Conservation (phyloP, 2,329 filamentous ascomycete species). For the Trichoderma atroviride region DNA sequence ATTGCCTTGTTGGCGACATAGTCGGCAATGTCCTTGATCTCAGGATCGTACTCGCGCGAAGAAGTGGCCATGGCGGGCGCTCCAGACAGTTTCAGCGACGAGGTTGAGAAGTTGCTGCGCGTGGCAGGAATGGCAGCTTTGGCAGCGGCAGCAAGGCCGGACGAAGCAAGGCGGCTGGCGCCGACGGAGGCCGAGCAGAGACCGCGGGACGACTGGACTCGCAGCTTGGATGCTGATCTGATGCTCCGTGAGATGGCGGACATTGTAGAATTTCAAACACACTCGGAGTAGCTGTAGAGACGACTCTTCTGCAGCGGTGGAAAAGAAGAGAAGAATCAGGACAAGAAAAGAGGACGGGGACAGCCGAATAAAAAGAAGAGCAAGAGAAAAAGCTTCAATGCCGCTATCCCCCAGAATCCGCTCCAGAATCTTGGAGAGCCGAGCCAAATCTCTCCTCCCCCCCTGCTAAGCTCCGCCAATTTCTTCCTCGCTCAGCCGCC, state of each 20-base stretch:
- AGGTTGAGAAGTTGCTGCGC: constrained; percentile 53
- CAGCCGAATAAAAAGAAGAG: background rate
- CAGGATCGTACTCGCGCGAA: constrained; percentile 75
- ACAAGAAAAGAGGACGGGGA: background rate
- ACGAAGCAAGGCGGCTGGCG: constrained; percentile 35
- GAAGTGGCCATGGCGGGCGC: constrained; percentile 55
- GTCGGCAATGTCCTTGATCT: constrained; percentile 91
- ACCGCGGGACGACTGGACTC: constrained; percentile 44
- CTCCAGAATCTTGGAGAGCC: background rate
- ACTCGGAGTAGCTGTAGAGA: background rate
- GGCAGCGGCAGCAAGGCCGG: constrained; percentile 35
- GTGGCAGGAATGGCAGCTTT: constrained; percentile 40
- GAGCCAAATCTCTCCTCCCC: background rate
- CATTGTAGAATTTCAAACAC: constrained; percentile 42
- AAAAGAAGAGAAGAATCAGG: background rate
- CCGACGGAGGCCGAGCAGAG: constrained; percentile 33
- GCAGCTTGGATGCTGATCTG: constrained; percentile 57
- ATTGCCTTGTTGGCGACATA: constrained; percentile 94
- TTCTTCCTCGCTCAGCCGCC: constrained; percentile 15
- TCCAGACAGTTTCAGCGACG: constrained; percentile 50
- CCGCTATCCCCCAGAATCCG: background rate
- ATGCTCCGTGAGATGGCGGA: constrained; percentile 59
- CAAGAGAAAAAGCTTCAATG: constrained; percentile 11
- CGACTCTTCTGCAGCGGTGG: background rate
- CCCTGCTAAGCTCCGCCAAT: constrained; percentile 16